Conservation (phyloP, 2,329 filamentous ascomycete genomes). For the Fusarium phyllophilum region DNA sequence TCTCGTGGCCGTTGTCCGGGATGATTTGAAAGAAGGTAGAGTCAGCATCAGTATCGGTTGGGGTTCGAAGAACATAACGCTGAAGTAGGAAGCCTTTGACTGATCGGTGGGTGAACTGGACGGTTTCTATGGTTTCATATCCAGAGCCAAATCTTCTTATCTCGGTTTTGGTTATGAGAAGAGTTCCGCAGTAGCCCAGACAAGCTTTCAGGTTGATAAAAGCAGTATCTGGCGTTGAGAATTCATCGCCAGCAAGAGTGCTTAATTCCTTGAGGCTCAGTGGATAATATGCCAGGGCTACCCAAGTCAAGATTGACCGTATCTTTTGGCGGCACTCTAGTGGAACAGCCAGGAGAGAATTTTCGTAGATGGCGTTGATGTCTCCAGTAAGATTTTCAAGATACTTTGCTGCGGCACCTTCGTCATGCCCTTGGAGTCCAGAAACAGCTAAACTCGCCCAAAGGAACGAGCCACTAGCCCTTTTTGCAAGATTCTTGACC, state of each 20-base stretch:
- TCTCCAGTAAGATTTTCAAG: background rate
- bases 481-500: background rate
- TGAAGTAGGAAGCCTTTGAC: background rate
- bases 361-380: background rate
- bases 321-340: background rate
- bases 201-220: background rate
- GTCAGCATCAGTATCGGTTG: no score
- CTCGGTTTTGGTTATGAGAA: background rate
- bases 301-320: background rate
- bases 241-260: background rate
- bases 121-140: background rate
- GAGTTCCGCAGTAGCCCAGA: background rate
- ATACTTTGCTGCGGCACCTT: background rate
- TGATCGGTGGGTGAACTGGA: constrained; percentile 5
- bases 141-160: background rate
- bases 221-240: background rate
- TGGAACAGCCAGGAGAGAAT: background rate
- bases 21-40: background rate
- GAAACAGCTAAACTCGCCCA: background rate
- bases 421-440: background rate
- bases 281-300: background rate
- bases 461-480: background rate
- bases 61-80: background rate
- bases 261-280: background rate
- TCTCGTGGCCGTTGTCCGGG: background rate